Evolutionary conservation across 2,329 filamentous ascomycete genomes (phyloP), one percentile per base, ranked within the genome.

Genomic region (Sporothrix brunneoviolacea): DNA sequence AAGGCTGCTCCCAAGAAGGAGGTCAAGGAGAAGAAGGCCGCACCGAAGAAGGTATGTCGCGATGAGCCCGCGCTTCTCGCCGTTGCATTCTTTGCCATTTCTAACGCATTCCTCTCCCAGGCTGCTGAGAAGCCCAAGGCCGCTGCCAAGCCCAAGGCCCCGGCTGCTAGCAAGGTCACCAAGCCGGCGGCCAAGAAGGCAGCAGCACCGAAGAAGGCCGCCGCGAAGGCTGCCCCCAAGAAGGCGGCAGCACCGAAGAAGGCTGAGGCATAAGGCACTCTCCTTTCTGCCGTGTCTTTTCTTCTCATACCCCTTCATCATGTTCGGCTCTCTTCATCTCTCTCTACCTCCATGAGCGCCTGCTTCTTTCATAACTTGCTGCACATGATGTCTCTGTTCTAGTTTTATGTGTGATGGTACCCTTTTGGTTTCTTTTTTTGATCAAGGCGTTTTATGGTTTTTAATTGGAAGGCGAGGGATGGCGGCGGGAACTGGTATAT

Each of bases 81-180:
- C 24, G 54, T 40, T 40, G 13, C 18, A 16, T 40, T 39, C 19
- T 15, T 40, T 18, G 4, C 19, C 38, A 12, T n/a, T 37, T 24
- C 47, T 50, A 51, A 53, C 45, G 13, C 83, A 77, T 82, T 80
- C 15, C 79, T 80, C 52, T 82, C 83, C 58, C 74, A 86, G 49
- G 77, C 83, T 32, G 45, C 30, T 51, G 83, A 88, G 59, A 83
- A 85, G 70, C 75, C 82, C 56, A 82, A 83, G 62, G 76, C 84
- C 43, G 71, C 90, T 47, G 80, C 78, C 66, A 91, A 88, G 80
- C 91, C 88, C 68, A 93, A 93, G 80, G 84, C 87, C 48, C n/a
- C n/a, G n/a, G 71, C 75, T 33, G 70, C 68, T 53, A 78, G 76
- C 67, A 70, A 69, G 61, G 65, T 67, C 7, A 62, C 62, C 55